These are phyloP conservation scores for Hortiboletus campestris DNA, from an alignment of 768 basidiomycete genomes.

Conservation along the genomic window DNA sequence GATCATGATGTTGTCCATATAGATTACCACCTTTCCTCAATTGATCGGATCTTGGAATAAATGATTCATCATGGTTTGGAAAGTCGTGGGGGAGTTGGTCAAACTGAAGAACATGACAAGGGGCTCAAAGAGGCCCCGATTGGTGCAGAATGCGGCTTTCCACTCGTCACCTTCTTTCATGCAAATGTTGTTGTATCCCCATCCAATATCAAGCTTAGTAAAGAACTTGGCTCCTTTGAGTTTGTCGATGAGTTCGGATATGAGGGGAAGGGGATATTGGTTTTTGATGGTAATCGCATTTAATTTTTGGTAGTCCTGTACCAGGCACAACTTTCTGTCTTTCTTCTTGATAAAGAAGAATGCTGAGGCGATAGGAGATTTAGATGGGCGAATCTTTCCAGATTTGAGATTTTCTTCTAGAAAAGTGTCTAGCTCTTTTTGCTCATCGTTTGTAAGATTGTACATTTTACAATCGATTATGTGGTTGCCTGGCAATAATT, in stretches of 20 bases:
- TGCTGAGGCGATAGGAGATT: neutral
- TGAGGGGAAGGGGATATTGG: neutral
- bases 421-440: neutral
- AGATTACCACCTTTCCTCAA: constrained; percentile 5
- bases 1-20: constrained; percentile 43
- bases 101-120: neutral
- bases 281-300: neutral
- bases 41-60: neutral
- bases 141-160: constrained; percentile 32
- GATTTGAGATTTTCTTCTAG: neutral
- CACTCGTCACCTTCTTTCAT: constrained; percentile 29
- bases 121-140: neutral
- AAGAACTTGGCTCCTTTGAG: constrained; percentile 21
- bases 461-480: neutral
- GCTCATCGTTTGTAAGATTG: neutral
- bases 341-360: neutral
- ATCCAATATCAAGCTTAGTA: constrained; percentile 30
- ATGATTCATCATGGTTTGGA: neutral
- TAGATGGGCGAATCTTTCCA: neutral
- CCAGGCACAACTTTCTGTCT: neutral
- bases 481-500: neutral
- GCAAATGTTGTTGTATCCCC: constrained; percentile 34
- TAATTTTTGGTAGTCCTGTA: neutral
- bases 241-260: constrained; percentile 21
- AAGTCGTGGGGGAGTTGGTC: neutral